Percentiles rank a stretch among this genome's conserved stretches.
phyloP scores from a whole-genome alignment of 2,329 filamentous ascomycete genomes.

The Fusarium proliferatum region DNA sequence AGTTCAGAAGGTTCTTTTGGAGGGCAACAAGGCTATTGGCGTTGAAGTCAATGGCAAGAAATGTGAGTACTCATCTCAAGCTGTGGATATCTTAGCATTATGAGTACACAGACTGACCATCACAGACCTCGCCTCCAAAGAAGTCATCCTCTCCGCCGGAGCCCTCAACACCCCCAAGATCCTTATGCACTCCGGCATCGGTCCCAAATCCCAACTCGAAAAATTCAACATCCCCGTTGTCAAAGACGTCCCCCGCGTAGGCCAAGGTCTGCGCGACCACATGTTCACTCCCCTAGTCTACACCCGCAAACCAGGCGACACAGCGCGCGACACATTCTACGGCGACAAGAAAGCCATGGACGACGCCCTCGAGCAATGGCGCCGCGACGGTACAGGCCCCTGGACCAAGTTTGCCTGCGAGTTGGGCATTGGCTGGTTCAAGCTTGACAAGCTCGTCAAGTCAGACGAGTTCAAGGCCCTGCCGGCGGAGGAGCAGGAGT shows the following conservation, averaged over 20 bases:
- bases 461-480: slow-evolving; percentile 63
- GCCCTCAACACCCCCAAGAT: slow-evolving; percentile 56
- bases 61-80: slow-evolving; percentile 12
- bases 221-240: slow-evolving; percentile 36
- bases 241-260: slow-evolving; percentile 51
- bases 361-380: slow-evolving; percentile 60
- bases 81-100: rapidly evolving
- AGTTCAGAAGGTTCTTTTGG: slow-evolving; percentile 33
- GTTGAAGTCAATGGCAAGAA: slow-evolving; percentile 32
- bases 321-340: slow-evolving; percentile 59
- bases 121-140: slow-evolving; percentile 50
- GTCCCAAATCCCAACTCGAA: slow-evolving; percentile 23
- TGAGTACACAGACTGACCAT: neutral
- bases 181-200: slow-evolving; percentile 51
- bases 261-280: slow-evolving; percentile 56
- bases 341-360: slow-evolving; percentile 54
- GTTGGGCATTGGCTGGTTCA: slow-evolving; percentile 57
- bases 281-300: slow-evolving; percentile 53
- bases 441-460: slow-evolving; percentile 53
- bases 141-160: slow-evolving; percentile 58
- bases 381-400: slow-evolving; percentile 53
- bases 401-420: slow-evolving; percentile 55
- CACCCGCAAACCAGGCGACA: slow-evolving; percentile 54
- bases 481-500: slow-evolving; percentile 54
- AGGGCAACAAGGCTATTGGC: slow-evolving; percentile 32